These are phyloP conservation scores for Wickerhamomyces strasburgensis DNA, from an alignment of 805 yeast genomes.

Conservation along the genomic window DNA sequence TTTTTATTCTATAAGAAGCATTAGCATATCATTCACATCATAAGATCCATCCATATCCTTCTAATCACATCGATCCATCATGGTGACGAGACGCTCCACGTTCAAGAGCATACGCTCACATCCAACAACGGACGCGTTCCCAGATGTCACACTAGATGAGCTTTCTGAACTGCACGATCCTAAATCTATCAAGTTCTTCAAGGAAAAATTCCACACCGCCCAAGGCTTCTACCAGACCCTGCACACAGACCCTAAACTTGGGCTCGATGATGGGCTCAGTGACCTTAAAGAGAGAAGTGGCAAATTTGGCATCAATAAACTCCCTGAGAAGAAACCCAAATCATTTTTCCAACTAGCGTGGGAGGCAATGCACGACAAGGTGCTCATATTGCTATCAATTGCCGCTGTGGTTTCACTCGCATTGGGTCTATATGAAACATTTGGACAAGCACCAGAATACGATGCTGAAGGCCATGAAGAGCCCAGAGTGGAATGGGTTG, in stretches of 20 bases:
- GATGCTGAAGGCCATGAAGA: conserved; percentile 73
- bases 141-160: conserved; percentile 24
- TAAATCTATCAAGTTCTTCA: conserved; percentile 40
- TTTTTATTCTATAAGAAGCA: no score
- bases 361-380: conserved; percentile 89
- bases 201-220: conserved; percentile 12
- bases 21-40: no score
- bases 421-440: conserved; percentile 85
- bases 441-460: conserved; percentile 73
- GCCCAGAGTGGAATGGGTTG: conserved; percentile 96
- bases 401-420: conserved; percentile 91
- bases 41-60: no score
- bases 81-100: conserved; percentile 10
- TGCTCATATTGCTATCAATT: conserved; percentile 70
- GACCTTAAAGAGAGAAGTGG: conserved; percentile 33
- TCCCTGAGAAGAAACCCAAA: conserved; percentile 72
- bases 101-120: conserved; percentile 5
- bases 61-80: no score
- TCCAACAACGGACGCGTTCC: neutral
- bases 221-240: conserved; percentile 26
- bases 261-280: conserved; percentile 34
- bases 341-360: conserved; percentile 63
- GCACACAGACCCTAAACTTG: conserved; percentile 35
- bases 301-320: conserved; percentile 61
- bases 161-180: conserved; percentile 57